Evolutionary conservation across 805 yeast species (phyloP), one percentile per base, ranked within the genome.

Genomic region (Barnettozyma siamensis): DNA sequence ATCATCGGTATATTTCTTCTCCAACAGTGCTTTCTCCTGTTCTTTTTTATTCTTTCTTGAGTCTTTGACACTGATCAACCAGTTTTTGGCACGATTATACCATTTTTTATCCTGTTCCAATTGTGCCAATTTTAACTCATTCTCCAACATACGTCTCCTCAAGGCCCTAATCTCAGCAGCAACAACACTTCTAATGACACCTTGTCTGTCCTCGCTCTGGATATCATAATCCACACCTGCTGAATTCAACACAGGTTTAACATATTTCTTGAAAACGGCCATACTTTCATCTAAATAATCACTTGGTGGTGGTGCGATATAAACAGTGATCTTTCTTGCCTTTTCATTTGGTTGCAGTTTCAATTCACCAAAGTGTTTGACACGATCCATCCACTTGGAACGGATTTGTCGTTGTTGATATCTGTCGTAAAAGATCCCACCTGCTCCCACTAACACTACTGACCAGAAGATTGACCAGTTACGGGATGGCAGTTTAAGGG

Each of bases 241-340:
- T 4, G 95, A 73, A 49, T 83, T 85, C 50, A 91, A 65, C 3
- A 89, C 71, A 1, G 99, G 99, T 64, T 91, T 91, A 49, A 88
- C 73, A 57, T 76, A 88, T 40, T 80, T 76, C 49, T 87, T 75
- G 70, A 89, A 87, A 40, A 85, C 74, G 46, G 73, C 75, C 62
- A 84, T 57, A 10, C 91, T 78, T 42, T 79, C 82, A 32, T 81
- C 93, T 37, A 91, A 64, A 51, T 78, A 86, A 59, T 91, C 97
- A 54, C 86, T 85, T 17, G 99, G 98, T 8, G 98, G 97, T n/a
- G 99, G 99, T 0, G 96, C 95, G 42, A 89, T 74, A 59, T 81
- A 89, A 2, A 93, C 79, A 2, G 85, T 78, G 35, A 93, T 66
- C 51, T 81, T 85, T 44, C 99, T 72, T 2, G 96, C 87, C 17